Evolutionary conservation across 208 protist species (phyloP).

Genomic region (Entamoeba invadens): DNA sequence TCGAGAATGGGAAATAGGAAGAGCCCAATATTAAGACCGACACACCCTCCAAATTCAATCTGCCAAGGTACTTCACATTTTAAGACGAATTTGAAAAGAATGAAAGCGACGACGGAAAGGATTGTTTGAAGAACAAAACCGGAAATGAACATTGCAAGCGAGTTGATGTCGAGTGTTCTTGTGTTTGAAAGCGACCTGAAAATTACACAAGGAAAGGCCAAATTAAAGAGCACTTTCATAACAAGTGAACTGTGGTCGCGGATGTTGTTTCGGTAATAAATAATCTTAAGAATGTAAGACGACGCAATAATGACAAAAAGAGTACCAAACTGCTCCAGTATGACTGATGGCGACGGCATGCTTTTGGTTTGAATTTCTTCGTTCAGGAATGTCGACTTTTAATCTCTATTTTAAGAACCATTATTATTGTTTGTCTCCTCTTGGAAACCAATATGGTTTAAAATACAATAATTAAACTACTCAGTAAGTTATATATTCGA

Average conservation of each 20-base stretch:
- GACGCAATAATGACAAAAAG: neutral
- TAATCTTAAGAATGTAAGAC: neutral
- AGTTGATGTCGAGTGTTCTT: neutral
- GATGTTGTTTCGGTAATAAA: neutral
- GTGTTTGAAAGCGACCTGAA: neutral
- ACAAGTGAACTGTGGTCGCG: neutral
- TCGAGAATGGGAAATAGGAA: neutral
- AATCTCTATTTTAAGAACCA: too few relatives aligned
- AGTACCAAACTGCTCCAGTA: neutral
- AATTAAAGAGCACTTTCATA: neutral
- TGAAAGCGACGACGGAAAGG: neutral
- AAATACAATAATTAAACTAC: too few relatives aligned
- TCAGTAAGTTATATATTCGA: too few relatives aligned
- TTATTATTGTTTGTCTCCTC: too few relatives aligned
- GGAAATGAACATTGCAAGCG: neutral
- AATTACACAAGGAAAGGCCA: neutral
- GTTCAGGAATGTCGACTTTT: too few relatives aligned
- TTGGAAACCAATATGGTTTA: too few relatives aligned
- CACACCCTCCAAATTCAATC: neutral
- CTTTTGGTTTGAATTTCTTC: too few relatives aligned
- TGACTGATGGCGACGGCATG: too few relatives aligned
- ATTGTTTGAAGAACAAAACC: neutral
- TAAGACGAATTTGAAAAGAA: neutral
- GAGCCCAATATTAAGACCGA: neutral
- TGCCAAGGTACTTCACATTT: neutral